Percentiles rank a stretch among this genome's conserved stretches.
Evolutionary conservation across 2,329 filamentous ascomycete genomes (phyloP).

Genomic region (Alternaria solani): DNA sequence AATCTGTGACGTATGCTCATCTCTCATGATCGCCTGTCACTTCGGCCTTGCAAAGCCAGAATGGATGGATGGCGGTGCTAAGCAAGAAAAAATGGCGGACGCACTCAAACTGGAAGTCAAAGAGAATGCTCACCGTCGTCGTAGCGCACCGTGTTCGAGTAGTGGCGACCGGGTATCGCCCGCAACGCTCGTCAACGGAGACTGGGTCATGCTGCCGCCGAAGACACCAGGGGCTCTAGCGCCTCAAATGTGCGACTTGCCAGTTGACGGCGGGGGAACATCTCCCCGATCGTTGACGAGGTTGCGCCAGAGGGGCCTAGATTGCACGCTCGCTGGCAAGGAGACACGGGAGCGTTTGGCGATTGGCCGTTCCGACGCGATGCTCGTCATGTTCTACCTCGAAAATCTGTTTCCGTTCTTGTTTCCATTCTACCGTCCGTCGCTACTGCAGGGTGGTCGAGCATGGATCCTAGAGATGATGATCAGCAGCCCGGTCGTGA

Average conservation of each 20-base stretch:
- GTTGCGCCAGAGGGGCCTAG: neutral
- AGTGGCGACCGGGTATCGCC: neutral
- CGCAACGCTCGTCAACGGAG: neutral
- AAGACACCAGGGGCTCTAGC: neutral
- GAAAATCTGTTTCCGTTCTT: neutral
- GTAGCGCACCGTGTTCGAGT: neutral
- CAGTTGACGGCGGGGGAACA: neutral
- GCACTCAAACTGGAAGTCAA: neutral
- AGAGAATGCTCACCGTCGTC: neutral
- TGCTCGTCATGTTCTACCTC: neutral
- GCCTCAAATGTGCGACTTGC: neutral
- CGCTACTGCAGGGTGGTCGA: neutral
- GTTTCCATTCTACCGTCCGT: neutral
- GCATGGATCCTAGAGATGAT: neutral
- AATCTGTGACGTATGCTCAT: neutral
- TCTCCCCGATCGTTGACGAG: neutral
- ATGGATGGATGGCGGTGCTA: neutral
- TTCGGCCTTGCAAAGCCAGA: neutral
- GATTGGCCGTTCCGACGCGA: neutral
- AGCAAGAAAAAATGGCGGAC: neutral
- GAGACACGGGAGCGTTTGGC: neutral
- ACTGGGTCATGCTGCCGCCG: neutral
- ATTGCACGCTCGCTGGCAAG: neutral
- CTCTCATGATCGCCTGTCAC: neutral
- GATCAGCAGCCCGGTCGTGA: neutral